These are phyloP conservation scores for Lentinus polychrous DNA, from an alignment of 1,284 basidiomycete species.

Conservation along the genomic window DNA sequence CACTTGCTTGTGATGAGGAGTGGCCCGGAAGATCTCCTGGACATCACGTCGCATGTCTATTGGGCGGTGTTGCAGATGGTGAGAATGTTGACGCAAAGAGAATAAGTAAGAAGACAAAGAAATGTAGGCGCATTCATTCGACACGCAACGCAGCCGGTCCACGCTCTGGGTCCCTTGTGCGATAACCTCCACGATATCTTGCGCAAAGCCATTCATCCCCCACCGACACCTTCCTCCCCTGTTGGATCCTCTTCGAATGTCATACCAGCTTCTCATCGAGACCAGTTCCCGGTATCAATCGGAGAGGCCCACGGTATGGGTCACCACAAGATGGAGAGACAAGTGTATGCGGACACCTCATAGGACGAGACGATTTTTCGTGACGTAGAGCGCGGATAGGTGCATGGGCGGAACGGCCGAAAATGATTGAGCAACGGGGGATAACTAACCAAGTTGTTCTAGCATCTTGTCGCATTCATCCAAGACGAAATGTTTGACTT, in stretches of 20 bases:
- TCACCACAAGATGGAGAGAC: neutral
- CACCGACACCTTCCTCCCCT: too few relatives aligned
- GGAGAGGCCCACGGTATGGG: too few relatives aligned
- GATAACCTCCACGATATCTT: too few relatives aligned
- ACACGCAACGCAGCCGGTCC: too few relatives aligned
- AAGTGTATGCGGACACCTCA: neutral
- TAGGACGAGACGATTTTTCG: neutral
- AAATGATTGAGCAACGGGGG: slow-evolving; percentile 2
- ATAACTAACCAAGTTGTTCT: slow-evolving; percentile 98
- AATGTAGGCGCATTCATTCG: slow-evolving; percentile 11
- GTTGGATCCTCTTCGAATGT: too few relatives aligned
- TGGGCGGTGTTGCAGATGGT: slow-evolving; percentile 46
- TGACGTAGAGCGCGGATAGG: neutral
- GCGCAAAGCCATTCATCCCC: too few relatives aligned
- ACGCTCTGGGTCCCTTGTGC: too few relatives aligned
- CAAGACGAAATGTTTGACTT: slow-evolving; percentile 98
- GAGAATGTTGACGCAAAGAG: slow-evolving; percentile 53
- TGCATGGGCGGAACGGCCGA: slow-evolving; percentile 9
- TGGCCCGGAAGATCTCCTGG: slow-evolving; percentile 99
- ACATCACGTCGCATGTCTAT: slow-evolving; percentile 99
- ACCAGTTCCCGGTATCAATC: too few relatives aligned
- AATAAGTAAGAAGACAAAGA: slow-evolving; percentile 42
- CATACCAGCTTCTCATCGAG: too few relatives aligned
- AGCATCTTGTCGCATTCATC: slow-evolving; percentile 99
- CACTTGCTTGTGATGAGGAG: slow-evolving; percentile 99